Evolutionary conservation across 768 basidiomycete genomes (phyloP).

Genomic region (Boletus rubroflammeus): DNA sequence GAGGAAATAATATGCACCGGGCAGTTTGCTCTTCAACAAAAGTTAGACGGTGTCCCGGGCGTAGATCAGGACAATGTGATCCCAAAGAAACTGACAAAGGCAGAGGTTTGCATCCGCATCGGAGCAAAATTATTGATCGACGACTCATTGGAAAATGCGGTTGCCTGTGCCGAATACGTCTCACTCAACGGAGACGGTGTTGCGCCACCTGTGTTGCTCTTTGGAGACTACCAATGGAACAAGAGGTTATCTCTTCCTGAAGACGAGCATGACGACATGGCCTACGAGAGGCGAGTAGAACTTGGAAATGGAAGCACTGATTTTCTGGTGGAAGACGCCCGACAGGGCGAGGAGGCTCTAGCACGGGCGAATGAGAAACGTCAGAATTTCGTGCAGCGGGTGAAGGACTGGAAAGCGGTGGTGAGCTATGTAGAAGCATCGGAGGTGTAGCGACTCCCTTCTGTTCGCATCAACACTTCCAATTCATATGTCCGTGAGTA

Average conservation of each 20-base stretch:
- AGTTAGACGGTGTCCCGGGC: conserved; percentile 6
- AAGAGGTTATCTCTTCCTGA: conserved; percentile 46
- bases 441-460: background rate
- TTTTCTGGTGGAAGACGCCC: conserved; percentile 53
- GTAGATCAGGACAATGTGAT: conserved; percentile 30
- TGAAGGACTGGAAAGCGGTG: conserved; percentile 62
- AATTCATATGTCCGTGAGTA: background rate
- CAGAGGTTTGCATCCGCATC: conserved; percentile 65
- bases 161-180: conserved; percentile 46
- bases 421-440: conserved; percentile 41
- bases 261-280: conserved; percentile 49
- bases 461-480: background rate
- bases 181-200: conserved; percentile 7
- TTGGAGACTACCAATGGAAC: conserved; percentile 79
- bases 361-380: conserved; percentile 43
- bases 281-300: conserved; percentile 48
- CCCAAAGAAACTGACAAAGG: conserved; percentile 61
- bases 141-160: conserved; percentile 76
- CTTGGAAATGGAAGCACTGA: conserved; percentile 42
- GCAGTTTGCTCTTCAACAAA: conserved; percentile 56
- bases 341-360: conserved; percentile 32
- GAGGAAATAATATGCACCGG: conserved; percentile 68
- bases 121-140: conserved; percentile 69
- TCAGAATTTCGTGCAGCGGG: conserved; percentile 44
- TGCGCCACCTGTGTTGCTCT: conserved; percentile 61